These are phyloP conservation scores for Chalciporus sp. DNA, from an alignment of 1,284 basidiomycete species.

Conservation along the genomic window DNA sequence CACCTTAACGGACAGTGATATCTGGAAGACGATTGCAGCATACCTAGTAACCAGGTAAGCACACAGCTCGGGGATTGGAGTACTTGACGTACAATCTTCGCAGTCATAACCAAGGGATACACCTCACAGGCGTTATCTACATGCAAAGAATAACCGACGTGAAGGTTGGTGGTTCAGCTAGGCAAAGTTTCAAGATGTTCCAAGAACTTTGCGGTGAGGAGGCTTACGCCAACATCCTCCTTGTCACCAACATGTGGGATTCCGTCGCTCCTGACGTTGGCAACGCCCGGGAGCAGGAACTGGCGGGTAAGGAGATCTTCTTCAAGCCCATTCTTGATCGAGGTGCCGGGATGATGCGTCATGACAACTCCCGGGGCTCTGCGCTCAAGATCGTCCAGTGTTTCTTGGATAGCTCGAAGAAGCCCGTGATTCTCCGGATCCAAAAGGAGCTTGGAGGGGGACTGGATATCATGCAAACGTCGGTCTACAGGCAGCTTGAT, in stretches of 20 bases:
- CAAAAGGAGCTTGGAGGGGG: slow-evolving; percentile 41
- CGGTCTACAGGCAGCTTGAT: slow-evolving; percentile 30
- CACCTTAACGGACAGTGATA: slow-evolving; percentile 37
- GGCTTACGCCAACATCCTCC: slow-evolving; percentile 45
- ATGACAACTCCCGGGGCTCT: slow-evolving; percentile 37
- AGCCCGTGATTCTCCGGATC: slow-evolving; percentile 37
- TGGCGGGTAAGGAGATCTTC: slow-evolving; percentile 42
- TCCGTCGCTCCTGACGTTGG: slow-evolving; percentile 35
- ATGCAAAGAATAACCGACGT: slow-evolving; percentile 56
- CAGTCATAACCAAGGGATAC: slow-evolving; percentile 41
- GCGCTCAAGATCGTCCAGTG: slow-evolving; percentile 36
- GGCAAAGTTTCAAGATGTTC: slow-evolving; percentile 51
- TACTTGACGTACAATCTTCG: neutral
- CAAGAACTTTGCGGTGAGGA: slow-evolving; percentile 51
- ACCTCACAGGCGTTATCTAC: slow-evolving; percentile 48
- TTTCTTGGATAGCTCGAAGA: slow-evolving; percentile 29
- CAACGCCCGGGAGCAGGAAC: slow-evolving; percentile 34
- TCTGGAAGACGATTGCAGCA: slow-evolving; percentile 37
- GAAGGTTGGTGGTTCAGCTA: slow-evolving; percentile 49
- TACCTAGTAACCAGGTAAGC: slow-evolving; percentile 33
- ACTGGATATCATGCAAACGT: slow-evolving; percentile 39
- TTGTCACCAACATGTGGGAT: slow-evolving; percentile 55
- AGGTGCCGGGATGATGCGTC: slow-evolving; percentile 40
- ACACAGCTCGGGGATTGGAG: neutral
- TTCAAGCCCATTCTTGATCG: slow-evolving; percentile 41